Evolutionary conservation across 1,284 basidiomycete species (phyloP).

Genomic region (Coniferiporia weirii): DNA sequence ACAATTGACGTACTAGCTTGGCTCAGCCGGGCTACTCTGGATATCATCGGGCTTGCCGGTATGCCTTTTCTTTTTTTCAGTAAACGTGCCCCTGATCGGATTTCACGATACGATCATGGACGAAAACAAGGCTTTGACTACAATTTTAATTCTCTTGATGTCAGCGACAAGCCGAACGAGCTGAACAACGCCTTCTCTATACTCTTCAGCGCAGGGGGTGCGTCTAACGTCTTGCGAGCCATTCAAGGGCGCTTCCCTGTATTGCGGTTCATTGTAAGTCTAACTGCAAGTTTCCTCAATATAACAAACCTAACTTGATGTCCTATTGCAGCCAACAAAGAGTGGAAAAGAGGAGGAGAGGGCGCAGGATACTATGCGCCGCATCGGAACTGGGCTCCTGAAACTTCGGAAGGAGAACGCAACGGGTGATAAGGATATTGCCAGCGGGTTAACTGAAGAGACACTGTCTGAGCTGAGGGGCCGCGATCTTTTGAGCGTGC

Average conservation of each 20-base stretch:
- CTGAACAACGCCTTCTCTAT: conserved; percentile 29
- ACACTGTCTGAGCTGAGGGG: conserved; percentile 10
- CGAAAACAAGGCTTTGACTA: conserved; percentile 65
- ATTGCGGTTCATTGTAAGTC: conserved; percentile 26
- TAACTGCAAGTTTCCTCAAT: background rate
- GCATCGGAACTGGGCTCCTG: conserved; percentile 33
- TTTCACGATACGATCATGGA: too few species aligned
- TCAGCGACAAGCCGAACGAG: conserved; percentile 25
- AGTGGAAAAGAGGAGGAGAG: conserved; percentile 9
- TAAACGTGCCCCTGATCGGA: background rate
- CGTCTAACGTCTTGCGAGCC: conserved; percentile 9
- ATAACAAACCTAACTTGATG: background rate
- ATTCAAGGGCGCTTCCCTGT: conserved; percentile 17
- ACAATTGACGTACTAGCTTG: conserved; percentile 33
- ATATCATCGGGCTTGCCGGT: conserved; percentile 46
- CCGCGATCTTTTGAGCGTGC: conserved; percentile 30
- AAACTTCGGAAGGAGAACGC: conserved; percentile 32
- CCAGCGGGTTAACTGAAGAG: conserved; percentile 21
- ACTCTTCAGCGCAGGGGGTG: conserved; percentile 21
- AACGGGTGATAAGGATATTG: conserved; percentile 24
- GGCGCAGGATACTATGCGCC: conserved; percentile 28
- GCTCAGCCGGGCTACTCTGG: conserved; percentile 40
- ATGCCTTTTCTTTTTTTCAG: background rate
- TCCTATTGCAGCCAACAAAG: background rate
- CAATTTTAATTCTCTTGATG: conserved; percentile 41